A percentile compares a stretch with the other conserved stretches of the same genome.
Evolutionary conservation across 805 yeast species (phyloP).

Genomic region (Yamadazyma scolyti): DNA sequence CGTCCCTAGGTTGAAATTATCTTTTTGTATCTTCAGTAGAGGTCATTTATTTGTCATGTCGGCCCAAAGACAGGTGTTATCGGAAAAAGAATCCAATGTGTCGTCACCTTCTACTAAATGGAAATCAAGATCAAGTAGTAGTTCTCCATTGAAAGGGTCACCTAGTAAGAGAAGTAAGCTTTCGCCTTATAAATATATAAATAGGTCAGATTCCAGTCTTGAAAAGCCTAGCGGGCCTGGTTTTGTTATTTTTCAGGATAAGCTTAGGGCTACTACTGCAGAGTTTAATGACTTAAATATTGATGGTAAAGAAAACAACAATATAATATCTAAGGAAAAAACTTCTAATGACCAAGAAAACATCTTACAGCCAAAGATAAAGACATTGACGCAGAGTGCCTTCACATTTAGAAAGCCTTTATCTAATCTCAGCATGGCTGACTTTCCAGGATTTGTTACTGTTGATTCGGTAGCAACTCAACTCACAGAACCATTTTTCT

Average conservation of each 20-base stretch:
- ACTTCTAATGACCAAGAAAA: slow-evolving; percentile 34
- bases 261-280: slow-evolving; percentile 1
- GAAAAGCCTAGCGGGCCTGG: slow-evolving; percentile 1
- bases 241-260: slow-evolving; percentile 7
- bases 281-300: slow-evolving; percentile 12
- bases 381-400: slow-evolving; percentile 6
- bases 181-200: slow-evolving; percentile 5
- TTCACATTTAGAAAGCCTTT: slow-evolving; percentile 9
- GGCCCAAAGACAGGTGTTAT: slow-evolving; percentile 7
- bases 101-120: slow-evolving; percentile 3
- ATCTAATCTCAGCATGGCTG: slow-evolving; percentile 7
- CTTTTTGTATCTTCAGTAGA: too few species aligned
- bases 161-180: slow-evolving; percentile 10
- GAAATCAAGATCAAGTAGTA: slow-evolving; percentile 7
- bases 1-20: too few species aligned
- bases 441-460: slow-evolving; percentile 9
- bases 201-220: not conserved
- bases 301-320: slow-evolving; percentile 10
- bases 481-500: slow-evolving; percentile 9
- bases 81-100: slow-evolving; percentile 10
- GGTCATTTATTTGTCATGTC: too few species aligned
- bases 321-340: not conserved
- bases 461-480: slow-evolving; percentile 2
- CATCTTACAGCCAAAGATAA: slow-evolving; percentile 13
- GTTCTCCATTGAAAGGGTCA: slow-evolving; percentile 12